Base-by-base conservation (phyloP, 805 yeast genomes). In the Ogataea ganodermae region DNA sequence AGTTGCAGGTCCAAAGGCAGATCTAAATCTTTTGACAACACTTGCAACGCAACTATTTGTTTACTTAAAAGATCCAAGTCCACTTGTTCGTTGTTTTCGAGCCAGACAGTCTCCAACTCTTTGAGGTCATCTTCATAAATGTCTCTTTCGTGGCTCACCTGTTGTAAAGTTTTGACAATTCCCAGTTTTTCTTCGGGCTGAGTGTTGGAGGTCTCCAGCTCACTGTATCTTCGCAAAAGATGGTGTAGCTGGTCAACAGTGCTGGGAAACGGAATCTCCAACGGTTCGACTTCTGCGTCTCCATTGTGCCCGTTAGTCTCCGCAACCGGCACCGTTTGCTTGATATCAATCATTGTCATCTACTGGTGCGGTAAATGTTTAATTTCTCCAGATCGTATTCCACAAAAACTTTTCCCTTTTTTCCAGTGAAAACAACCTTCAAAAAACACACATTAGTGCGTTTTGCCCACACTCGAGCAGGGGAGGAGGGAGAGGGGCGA, bases 11-110 rank as follows among this genome's bases (percentile, higher is more conserved):
- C 57, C 26, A 71, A 74, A 0, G 92, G 89, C 39, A 87, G 64
- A 59, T 83, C 86, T 49, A 83, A 54, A 62, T 86, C 89, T 55
- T 74, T 79, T 2, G 89, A 78, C 33, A 87, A 65, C 14, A 85
- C 59, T 59, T 86, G 87, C 43, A 86, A 73, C 0, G 84, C 84
- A 14, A 79, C 65, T 17, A 87, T 61, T 61, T 87, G 95, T 48
- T 78, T 75, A 36, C 73, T 67, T 42, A 87, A 66, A 13, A 81
- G 57, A 2, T 67, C 72, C 5, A 67, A 52, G 55, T 83, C 80
- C 32, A 80, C 71, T 4, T 59, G 49, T 42, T 63, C 60, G 16
- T 50, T 57, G 45, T 63, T 59, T 18, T 56, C 40, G 10, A 46
- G 24, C 66, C 61, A 62, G 10, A 49, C 35, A 13, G 50, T 41